Base-by-base conservation (phyloP, 352 stramenopile species). In the Pythium monospermum region DNA sequence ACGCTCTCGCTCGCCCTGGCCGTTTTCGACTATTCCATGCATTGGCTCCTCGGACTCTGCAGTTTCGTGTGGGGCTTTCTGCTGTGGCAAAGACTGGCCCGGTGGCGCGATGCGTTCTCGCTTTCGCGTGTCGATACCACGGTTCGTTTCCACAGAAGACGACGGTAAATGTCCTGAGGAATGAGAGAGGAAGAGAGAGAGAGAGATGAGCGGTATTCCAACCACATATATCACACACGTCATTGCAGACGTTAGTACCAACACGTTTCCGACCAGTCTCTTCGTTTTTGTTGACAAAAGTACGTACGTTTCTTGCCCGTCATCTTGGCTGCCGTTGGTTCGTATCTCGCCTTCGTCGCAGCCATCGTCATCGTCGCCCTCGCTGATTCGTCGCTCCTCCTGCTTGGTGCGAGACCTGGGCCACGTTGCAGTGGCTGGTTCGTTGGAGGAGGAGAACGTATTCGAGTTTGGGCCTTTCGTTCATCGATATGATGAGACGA, bases 401-500 rank as follows among this genome's bases (percentile, higher is more conserved):
- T 45, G 57, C 59, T 63, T 49, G 50, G 28, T 45, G 26, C 37
- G 47, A 64, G 38, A 54, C 30, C 57, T 68, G 59, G 54, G 16
- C 33, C 36, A 50, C 53, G 43, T 62, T 50, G 41, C 12, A 47
- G 51, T 53, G 25, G 53, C 39, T 43, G 45, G 23, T 45, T 68
- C 33, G 37, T 60, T 53, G 49, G 49, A 58, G 53, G 64, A 53
- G 53, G 64, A 53, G 47, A 61, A 57, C 47, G 66, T 76, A 69
- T 73, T 64, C 59, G 66, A 59, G 59, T 68, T 44, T 71, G 64
- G 27, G 66, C 61, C 13, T 69, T 64, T 11, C 60, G 45, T 40
- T 82, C 65, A 23, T 68, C 59, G 23, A 44, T 26, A 23, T n/a
- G 26, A 35, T 46, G 35, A n/a, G 44, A 45, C 31, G 30, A 38